Percentiles rank a stretch among this genome's conserved stretches.
Conservation (phyloP, 306 rosid species). For the Castanea mollissima region DNA sequence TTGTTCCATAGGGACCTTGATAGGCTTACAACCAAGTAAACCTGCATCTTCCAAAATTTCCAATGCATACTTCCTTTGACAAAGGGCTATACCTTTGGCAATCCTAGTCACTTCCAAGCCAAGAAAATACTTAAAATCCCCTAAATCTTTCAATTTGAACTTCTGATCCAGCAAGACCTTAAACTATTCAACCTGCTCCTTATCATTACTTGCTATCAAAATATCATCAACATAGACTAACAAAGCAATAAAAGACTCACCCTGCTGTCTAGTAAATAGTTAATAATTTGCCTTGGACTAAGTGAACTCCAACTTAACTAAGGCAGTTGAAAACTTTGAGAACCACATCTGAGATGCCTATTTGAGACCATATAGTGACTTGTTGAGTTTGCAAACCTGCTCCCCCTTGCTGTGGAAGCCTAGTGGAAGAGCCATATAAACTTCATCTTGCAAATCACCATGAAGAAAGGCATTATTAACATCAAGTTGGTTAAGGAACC, state of each 20-base stretch:
- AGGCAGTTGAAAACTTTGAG: neutral
- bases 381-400: neutral
- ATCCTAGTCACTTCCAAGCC: neutral
- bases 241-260: neutral
- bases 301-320: neutral
- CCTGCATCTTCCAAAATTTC: neutral
- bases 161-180: neutral
- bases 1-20: neutral
- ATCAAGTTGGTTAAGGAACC: too few relatives aligned
- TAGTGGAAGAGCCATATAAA: neutral
- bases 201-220: neutral
- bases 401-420: neutral
- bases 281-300: neutral
- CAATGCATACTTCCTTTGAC: neutral
- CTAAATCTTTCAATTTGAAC: neutral
- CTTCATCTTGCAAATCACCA: neutral
- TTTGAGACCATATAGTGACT: neutral
- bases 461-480: neutral
- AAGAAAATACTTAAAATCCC: neutral
- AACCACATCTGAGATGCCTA: neutral
- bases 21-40: neutral
- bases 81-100: accelerated
- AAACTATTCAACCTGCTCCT: neutral
- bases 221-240: neutral
- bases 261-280: neutral